Evolutionary conservation across 2,329 filamentous ascomycete genomes (phyloP), one percentile per base, ranked within the genome.

Genomic region (Ceratocystis diversiconidia): DNA sequence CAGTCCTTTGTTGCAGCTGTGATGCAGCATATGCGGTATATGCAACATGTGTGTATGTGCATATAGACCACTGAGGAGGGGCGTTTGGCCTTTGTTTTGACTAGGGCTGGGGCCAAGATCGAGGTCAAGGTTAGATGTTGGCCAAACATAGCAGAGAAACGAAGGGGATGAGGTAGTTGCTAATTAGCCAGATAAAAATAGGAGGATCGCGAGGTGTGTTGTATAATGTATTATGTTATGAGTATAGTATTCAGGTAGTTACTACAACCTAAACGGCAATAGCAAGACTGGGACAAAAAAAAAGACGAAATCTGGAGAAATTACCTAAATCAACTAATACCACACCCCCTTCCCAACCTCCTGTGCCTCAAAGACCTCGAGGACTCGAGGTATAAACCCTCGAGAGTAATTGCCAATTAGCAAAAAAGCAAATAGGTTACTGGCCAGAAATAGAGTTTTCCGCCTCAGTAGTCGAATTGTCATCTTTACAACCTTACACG

Each of bases 21-120:
- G 36, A 41, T 41, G 36, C 36, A 41, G 3, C 36, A 41, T 41
- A 41, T 50, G 46, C 46, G 10, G 46, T 50, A n/a, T 30, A 55
- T 55, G 50, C 50, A 55, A 55, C 17, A 25, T 55, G 19, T 55
- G 50, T 55, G 50, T 55, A 19, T 43, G 44, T 63, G 48, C 43
- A 25, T 41, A 19, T 36, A 41, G 3, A 41, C 36, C 10, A 41
- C 10, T 41, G 12, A 41, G 10, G 10, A 41, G 3, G 25, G 10
- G 50, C 15, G 28, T 7, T 25, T 57, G 52, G 46, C 10, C 36
- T 25, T n/a, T 25, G n/a, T 50, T 19, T 22, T 10, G n/a, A 8
- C 22, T 5, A 22, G 17, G n/a, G 7, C 22, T 12, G 10, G 46
- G 19, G 19, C 12, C 22, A 7, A 57, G 52, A 28, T 57, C 22